Evolutionary conservation across 2,329 filamentous ascomycete species (phyloP), one percentile per base, ranked within the genome.

Genomic region (Botrytis porri): DNA sequence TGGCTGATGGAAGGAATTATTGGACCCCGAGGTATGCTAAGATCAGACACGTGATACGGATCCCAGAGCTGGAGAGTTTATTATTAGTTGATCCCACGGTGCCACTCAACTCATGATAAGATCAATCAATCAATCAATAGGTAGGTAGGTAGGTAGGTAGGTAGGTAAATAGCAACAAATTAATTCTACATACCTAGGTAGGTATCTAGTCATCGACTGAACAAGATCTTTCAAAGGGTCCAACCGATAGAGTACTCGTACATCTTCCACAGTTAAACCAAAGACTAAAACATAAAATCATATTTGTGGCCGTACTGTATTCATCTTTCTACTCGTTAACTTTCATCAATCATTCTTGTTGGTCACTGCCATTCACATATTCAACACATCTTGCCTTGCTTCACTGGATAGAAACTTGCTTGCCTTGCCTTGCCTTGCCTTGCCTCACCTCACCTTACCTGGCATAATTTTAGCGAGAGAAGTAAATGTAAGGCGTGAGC

Each of bases 381-480:
- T 66, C 39, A 54, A 39, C 22, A 12, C 32, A 39, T 66, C 64
- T 29, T 29, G 61, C 57, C 48, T n/a, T n/a, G 25, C 48, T 51
- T 51, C 48, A 14, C 48, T 51, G 2, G 20, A 39, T 22, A 35
- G 43, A 71, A 29, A 54, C 25, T 54, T n/a, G 48, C 69, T 48
- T 48, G 43, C 12, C n/a, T 32, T 64, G 43, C 59, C 59, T 64
- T 32, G 37, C 54, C 54, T 43, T 51, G 51, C 20, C 18, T 66
- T 45, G 22, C 54, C 59, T 64, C 41, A 45, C 54, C 59, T 64
- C 41, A 45, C 54, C 54, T 43, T 51, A 62, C 20, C 18, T 66
- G 61, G 22, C 54, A 45, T 6, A 25, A 39, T 32, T 67, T 72
- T 67, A 60, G 70, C 70, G 70, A 72, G 62, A 60, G n/a, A 37